Conservation (phyloP, 108 stramenopile species). For the Aurantiochytrium sp. region DNA sequence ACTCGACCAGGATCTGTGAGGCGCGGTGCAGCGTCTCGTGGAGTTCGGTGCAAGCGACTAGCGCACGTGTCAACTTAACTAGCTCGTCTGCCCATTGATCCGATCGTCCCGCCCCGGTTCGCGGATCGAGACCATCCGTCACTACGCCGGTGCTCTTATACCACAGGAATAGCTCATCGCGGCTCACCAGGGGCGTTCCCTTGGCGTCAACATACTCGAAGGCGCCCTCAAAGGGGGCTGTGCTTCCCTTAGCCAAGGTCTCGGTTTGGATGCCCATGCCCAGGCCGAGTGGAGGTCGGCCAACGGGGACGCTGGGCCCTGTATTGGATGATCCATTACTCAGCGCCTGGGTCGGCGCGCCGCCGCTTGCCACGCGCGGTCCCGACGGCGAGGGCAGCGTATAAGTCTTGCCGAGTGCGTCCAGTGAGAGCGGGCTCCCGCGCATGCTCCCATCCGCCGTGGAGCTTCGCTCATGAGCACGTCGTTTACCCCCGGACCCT, state of each 20-base stretch:
- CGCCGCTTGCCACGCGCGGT: too few relatives aligned
- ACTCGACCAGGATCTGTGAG: neutral
- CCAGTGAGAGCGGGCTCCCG: neutral
- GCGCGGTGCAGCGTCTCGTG: neutral
- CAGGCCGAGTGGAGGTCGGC: too few relatives aligned
- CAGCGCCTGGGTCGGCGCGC: too few relatives aligned
- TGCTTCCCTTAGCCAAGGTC: neutral
- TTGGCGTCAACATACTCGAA: neutral
- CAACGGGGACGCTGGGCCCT: too few relatives aligned
- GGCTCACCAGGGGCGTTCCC: neutral
- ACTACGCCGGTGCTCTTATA: neutral
- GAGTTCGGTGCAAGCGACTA: neutral
- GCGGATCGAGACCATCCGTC: neutral
- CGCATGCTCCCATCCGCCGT: neutral
- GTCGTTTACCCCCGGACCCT: too few relatives aligned
- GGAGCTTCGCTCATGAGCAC: neutral
- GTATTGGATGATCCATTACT: too few relatives aligned
- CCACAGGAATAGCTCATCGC: constrained; percentile 25
- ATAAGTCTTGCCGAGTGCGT: too few relatives aligned
- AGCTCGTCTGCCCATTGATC: neutral
- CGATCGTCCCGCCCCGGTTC: neutral
- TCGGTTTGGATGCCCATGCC: too few relatives aligned
- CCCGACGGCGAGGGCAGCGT: too few relatives aligned
- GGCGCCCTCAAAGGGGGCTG: neutral
- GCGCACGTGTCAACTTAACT: neutral